These are phyloP conservation scores for Trametes gibbosa DNA, from an alignment of 768 basidiomycete species.

Conservation along the genomic window DNA sequence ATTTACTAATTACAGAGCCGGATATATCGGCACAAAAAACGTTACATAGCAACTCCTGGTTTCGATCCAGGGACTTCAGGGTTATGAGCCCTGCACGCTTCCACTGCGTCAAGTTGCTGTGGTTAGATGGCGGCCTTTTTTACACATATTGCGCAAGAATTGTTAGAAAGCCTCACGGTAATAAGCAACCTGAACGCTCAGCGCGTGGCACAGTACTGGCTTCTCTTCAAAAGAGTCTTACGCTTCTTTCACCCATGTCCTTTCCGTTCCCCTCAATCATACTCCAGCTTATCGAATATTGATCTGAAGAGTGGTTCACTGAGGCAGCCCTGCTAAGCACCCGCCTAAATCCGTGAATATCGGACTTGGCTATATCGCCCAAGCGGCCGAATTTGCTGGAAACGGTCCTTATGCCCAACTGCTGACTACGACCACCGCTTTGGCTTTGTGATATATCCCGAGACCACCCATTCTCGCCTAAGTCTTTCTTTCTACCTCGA, in stretches of 20 bases:
- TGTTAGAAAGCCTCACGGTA: too few species aligned
- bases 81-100: constrained; percentile 3
- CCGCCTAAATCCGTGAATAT: not conserved
- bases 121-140: not conserved
- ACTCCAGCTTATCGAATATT: too few species aligned
- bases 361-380: not conserved
- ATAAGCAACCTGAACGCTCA: too few species aligned
- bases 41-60: not conserved
- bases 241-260: too few species aligned
- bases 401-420: not conserved
- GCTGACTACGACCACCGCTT: constrained; percentile 8
- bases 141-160: not conserved
- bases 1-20: too few species aligned
- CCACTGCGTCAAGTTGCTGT: constrained; percentile 4
- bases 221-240: too few species aligned
- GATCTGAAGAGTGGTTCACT: not conserved
- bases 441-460: not conserved
- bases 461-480: not conserved
- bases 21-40: too few species aligned
- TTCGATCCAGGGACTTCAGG: constrained; percentile 3
- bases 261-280: too few species aligned
- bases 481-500: not conserved
- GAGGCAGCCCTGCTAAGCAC: not conserved
- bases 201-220: too few species aligned
- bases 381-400: constrained; percentile 11